Evolutionary conservation across 2,329 filamentous ascomycete genomes (phyloP), one percentile per base, ranked within the genome.

Genomic region (Hyphodiscus sp.): DNA sequence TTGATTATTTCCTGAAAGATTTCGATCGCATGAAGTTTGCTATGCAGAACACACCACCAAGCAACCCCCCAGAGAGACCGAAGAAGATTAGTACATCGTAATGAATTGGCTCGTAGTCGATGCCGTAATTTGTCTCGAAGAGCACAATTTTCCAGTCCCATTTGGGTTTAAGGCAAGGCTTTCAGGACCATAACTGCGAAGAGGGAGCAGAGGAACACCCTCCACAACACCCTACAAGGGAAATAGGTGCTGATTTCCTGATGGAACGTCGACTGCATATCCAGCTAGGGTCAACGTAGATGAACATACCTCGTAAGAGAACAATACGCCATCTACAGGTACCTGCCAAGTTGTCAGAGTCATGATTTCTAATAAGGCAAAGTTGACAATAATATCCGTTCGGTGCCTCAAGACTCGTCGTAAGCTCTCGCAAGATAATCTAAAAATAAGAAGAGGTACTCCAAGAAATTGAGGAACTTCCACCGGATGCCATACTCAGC

Each of bases 211-310:
- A 83, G 69, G 57, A 83, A 83, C 0, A 79, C 76, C 46, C 76
- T 69, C 79, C 78, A 83, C 2, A 84, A 71, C n/a, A 79, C 76
- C 57, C 77, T 79, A 1, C 77, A 70, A 0, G 79, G 80, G 50
- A 83, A 83, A 55, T 82, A 81, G 0, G 79, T 82, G 57, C 73
- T 76, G 56, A 83, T 81, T 67, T 83, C 80, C 67, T 76, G 61
- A 20, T 46, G 11, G 13, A 52, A 55, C 3, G 49, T 55, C n/a
- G 9, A 20, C 5, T 45, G 18, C 33, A 6, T n/a, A n/a, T 38
- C 33, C 33, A 38, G 33, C 33, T 13, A 38, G 33, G 33, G 33
- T 46, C 15, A 18, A 20, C 13, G 19, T 53, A 23, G n/a, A 11
- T 29, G 8, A 41, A 20, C 56, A 47, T 54, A 68, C 65, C 63